These are phyloP conservation scores for Iris pallida DNA, from an alignment of 116 monocot species.

Conservation along the genomic window DNA sequence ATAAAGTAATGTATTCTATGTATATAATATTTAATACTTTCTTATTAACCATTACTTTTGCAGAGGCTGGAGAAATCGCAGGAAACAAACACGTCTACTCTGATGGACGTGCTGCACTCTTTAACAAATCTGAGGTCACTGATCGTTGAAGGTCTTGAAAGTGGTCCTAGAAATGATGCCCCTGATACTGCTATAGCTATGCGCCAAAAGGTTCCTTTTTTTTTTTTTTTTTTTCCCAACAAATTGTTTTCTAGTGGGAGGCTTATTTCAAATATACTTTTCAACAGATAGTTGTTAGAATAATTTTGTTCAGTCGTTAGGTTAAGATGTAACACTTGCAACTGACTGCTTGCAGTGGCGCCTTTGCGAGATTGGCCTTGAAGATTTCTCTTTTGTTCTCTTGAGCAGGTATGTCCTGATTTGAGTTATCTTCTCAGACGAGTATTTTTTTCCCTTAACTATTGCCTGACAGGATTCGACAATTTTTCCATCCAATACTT, in stretches of 20 bases:
- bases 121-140: slow-evolving; percentile 46
- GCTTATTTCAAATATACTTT: not conserved
- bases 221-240: too few relatives aligned
- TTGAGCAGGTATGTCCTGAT: slow-evolving; percentile 59
- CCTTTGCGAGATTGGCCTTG: slow-evolving; percentile 81
- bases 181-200: slow-evolving; percentile 83
- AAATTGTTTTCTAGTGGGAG: too few relatives aligned
- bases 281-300: slow-evolving; percentile 6
- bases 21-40: not conserved
- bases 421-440: too few relatives aligned
- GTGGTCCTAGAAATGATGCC: slow-evolving; percentile 91
- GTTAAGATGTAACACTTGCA: not conserved
- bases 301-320: not conserved
- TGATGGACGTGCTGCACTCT: slow-evolving; percentile 48
- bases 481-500: too few relatives aligned
- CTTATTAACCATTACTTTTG: slow-evolving; percentile 2
- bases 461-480: too few relatives aligned
- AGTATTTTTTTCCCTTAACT: too few relatives aligned
- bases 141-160: slow-evolving; percentile 73
- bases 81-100: slow-evolving; percentile 20
- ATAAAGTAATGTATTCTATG: not conserved
- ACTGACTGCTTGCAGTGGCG: slow-evolving; percentile 57
- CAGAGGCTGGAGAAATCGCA: slow-evolving; percentile 68
- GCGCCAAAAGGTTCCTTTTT: slow-evolving; percentile 66
- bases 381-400: slow-evolving; percentile 85